A percentile compares a stretch with the other conserved stretches of the same genome.
These are phyloP conservation scores for Leccinum arenicola DNA, from an alignment of 768 basidiomycete genomes.

Conservation along the genomic window DNA sequence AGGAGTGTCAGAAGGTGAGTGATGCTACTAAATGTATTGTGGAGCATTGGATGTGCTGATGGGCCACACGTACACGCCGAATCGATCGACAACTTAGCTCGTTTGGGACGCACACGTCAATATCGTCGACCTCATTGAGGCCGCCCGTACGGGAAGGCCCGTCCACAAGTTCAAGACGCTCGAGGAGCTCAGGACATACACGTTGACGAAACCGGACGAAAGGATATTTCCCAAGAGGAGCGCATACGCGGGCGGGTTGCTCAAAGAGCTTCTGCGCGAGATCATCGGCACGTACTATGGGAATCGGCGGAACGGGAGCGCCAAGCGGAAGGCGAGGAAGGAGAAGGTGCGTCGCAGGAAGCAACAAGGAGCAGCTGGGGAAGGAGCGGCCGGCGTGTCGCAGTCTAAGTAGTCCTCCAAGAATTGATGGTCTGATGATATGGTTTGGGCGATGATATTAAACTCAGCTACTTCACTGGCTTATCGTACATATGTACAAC, in stretches of 20 bases:
- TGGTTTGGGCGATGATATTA: too few relatives aligned
- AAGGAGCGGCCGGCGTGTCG: neutral
- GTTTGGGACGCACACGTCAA: constrained; percentile 29
- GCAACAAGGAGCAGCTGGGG: neutral
- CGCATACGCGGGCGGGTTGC: constrained; percentile 29
- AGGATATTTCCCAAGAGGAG: constrained; percentile 28
- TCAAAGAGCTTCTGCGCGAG: constrained; percentile 28
- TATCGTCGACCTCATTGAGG: constrained; percentile 31
- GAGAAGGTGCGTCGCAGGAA: neutral
- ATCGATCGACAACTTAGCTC: constrained; percentile 8
- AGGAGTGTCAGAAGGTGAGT: constrained; percentile 19
- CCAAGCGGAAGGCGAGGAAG: constrained; percentile 16
- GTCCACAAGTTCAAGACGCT: constrained; percentile 24
- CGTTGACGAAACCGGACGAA: constrained; percentile 6
- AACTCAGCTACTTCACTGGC: neutral
- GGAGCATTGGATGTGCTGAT: neutral
- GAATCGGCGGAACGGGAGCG: constrained; percentile 17
- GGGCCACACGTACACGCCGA: neutral
- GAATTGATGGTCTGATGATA: neutral
- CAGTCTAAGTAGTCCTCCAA: neutral
- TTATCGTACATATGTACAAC: neutral
- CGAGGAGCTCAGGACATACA: constrained; percentile 23
- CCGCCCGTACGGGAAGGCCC: constrained; percentile 3
- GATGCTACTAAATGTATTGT: neutral
- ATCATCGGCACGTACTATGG: constrained; percentile 20